Conservation (phyloP, 495 filamentous ascomycete species). For the Xylaria castorea region DNA sequence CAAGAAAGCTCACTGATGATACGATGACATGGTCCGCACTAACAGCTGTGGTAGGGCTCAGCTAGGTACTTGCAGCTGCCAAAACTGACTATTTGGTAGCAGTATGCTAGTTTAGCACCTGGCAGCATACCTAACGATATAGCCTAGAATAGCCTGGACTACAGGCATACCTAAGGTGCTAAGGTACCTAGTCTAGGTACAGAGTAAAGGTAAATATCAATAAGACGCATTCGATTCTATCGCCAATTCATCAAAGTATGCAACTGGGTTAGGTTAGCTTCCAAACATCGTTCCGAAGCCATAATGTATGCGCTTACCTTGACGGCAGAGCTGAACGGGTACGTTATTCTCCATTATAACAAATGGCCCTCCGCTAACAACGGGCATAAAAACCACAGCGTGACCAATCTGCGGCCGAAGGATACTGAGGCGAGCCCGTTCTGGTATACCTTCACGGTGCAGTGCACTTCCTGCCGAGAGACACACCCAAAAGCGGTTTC, state of each 20-base stretch:
- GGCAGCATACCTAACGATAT: background rate
- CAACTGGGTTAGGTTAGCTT: background rate
- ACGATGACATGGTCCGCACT: background rate
- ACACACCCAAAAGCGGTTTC: conserved; percentile 85
- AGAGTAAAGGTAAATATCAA: background rate
- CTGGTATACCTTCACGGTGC: conserved; percentile 95
- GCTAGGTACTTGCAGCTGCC: background rate
- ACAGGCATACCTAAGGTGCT: too few relatives aligned
- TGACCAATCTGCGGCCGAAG: conserved; percentile 84
- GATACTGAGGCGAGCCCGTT: conserved; percentile 83
- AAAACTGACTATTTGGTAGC: background rate
- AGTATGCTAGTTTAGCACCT: background rate
- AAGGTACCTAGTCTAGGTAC: background rate
- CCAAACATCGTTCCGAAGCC: conserved; percentile 6
- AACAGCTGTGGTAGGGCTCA: background rate
- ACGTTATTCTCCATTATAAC: conserved; percentile 29
- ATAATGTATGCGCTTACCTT: conserved; percentile 81
- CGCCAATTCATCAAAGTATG: background rate
- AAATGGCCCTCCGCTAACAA: conserved; percentile 31
- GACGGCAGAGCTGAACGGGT: conserved; percentile 79
- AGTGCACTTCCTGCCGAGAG: conserved; percentile 95
- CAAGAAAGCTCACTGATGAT: background rate
- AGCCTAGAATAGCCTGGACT: background rate
- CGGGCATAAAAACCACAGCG: conserved; percentile 57
- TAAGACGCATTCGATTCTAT: background rate